Evolutionary conservation across 257 asterid genomes (phyloP), one percentile per base, ranked within the genome.

Genomic region (Solanum lycopersicoides): DNA sequence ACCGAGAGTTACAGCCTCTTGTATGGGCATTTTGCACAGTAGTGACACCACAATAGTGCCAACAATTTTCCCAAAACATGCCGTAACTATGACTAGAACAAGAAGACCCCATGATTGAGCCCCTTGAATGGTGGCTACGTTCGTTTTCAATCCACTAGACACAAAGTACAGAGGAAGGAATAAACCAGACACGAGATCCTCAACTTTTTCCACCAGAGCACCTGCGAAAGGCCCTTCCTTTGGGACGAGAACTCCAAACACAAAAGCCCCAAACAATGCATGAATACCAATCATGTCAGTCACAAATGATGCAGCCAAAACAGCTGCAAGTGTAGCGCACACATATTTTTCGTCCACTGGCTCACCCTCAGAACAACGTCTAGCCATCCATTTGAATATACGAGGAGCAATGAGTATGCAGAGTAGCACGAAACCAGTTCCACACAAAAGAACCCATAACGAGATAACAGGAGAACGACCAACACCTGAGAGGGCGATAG

Each of bases 221-320:
- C 96, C 95, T 0, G 98, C 94, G 35, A 94, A 93, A 2, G 96
- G 91, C 41, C 99, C 98, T 34, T 96, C 99, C 82, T 96, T 96
- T 0, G 99, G 98, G 45, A 96, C 92, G 30, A 96, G 95, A 83
- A 96, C 88, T 2, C 99, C 99, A 6, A 96, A 34, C 42, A 96
- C 98, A 89, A 95, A 96, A 7, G 98, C 98, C 80, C 99, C 99
- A 20, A 96, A 96, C 63, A 96, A 89, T 0, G 98, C 99, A 69
- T 96, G 99, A 63, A 96, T 96, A 8, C 99, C 99, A 69, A 95
- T 96, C 0, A 87, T 23, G 79, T 96, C 98, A 0, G 98, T 96
- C 12, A 91, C 88, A 35, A 96, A 88, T 8, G 96, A 97, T 0
- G 98, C 96, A 12, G 95, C 96, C 85, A 96, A 86, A 32, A 96